These are phyloP conservation scores for Dillenia turbinata DNA, from an alignment of 164 flowering plant species.

Conservation along the genomic window DNA sequence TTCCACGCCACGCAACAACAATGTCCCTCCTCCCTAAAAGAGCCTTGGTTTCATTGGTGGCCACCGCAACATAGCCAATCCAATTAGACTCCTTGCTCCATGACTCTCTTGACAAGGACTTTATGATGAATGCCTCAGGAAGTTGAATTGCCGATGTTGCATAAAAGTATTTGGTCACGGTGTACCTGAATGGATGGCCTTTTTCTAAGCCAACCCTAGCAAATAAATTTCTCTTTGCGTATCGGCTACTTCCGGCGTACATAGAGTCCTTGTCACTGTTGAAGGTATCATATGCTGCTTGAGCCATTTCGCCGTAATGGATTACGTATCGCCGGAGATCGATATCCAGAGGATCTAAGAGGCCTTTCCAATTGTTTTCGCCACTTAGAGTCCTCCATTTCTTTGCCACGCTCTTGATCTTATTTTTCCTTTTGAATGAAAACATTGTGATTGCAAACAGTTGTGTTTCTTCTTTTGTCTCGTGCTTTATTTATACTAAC, in stretches of 20 bases:
- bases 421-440: too few species aligned
- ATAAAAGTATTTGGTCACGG: slow-evolving; percentile 27
- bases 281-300: slow-evolving; percentile 21
- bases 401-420: slow-evolving; percentile 16
- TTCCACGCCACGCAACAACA: slow-evolving; percentile 36
- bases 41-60: slow-evolving; percentile 43
- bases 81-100: slow-evolving; percentile 20
- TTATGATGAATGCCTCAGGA: slow-evolving; percentile 16
- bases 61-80: slow-evolving; percentile 25
- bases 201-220: slow-evolving; percentile 13
- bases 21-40: slow-evolving; percentile 35
- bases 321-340: slow-evolving; percentile 49
- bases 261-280: slow-evolving; percentile 13
- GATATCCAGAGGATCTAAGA: slow-evolving; percentile 43
- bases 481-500: too few species aligned
- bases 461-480: too few species aligned
- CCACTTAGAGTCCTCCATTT: slow-evolving; percentile 48
- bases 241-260: slow-evolving; percentile 16
- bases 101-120: slow-evolving; percentile 20
- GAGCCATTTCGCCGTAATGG: slow-evolving; percentile 40
- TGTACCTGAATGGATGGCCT: slow-evolving; percentile 24
- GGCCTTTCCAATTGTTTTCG: slow-evolving; percentile 33
- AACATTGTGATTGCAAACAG: too few species aligned
- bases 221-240: slow-evolving; percentile 11
- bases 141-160: slow-evolving; percentile 13